phyloP scores from a whole-genome alignment of 805 yeast species.

The Saccharomyces kudriavzevii region DNA sequence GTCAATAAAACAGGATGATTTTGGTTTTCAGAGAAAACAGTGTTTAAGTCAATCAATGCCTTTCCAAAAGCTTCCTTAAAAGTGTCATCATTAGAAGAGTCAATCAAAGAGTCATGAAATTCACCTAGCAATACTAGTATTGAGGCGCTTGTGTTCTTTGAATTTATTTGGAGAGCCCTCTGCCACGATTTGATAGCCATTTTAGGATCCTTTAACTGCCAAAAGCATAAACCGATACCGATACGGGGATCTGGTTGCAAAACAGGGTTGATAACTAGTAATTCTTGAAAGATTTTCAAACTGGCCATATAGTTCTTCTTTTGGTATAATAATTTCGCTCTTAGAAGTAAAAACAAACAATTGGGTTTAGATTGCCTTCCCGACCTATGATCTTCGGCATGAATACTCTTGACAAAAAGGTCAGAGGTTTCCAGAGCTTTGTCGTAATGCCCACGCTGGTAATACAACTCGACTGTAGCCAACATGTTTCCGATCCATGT shows the following conservation, averaged over 20 bases:
- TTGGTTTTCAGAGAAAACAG: constrained; percentile 34
- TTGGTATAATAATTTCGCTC: constrained; percentile 71
- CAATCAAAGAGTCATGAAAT: constrained; percentile 55
- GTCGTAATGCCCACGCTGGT: constrained; percentile 55
- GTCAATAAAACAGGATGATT: constrained; percentile 57
- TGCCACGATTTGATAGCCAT: constrained; percentile 81
- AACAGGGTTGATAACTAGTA: constrained; percentile 66
- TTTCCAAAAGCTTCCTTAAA: constrained; percentile 52
- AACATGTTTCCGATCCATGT: constrained; percentile 44
- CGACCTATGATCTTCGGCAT: constrained; percentile 26
- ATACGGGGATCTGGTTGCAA: constrained; percentile 86
- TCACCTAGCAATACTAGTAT: constrained; percentile 59
- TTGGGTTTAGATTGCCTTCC: constrained; percentile 47
- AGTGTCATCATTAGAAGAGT: constrained; percentile 39
- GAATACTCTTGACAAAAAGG: constrained; percentile 39
- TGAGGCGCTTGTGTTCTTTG: constrained; percentile 50
- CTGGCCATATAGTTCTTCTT: constrained; percentile 68
- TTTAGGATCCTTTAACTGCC: constrained; percentile 72
- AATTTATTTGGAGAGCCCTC: constrained; percentile 61
- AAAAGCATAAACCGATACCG: constrained; percentile 90
- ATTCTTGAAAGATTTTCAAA: constrained; percentile 75
- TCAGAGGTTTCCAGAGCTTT: constrained; percentile 67
- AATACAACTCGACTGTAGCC: constrained; percentile 59
- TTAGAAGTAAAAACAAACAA: constrained; percentile 69
- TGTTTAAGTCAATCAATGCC: constrained; percentile 43